phyloP scores from a whole-genome alignment of 2,329 filamentous ascomycete species.

The Drechslerella stenobrocha region DNA sequence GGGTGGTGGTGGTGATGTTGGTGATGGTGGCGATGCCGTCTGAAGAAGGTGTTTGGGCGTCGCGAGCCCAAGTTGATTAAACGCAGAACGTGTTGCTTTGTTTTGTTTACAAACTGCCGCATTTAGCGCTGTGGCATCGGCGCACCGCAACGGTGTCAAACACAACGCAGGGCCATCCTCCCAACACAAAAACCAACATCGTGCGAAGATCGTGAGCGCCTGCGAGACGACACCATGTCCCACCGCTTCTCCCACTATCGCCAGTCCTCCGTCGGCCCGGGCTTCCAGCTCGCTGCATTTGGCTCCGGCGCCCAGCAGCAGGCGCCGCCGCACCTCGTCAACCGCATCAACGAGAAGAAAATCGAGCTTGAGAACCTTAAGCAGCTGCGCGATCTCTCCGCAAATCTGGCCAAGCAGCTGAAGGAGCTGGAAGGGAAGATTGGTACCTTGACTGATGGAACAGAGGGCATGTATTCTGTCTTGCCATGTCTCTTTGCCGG shows the following conservation, averaged over 20 bases:
- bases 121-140: neutral
- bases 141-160: slow-evolving; percentile 28
- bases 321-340: slow-evolving; percentile 58
- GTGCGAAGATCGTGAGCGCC: slow-evolving; percentile 4
- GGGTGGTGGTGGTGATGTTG: too few relatives aligned
- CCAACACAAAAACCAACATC: slow-evolving; percentile 5
- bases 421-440: slow-evolving; percentile 77
- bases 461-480: slow-evolving; percentile 75
- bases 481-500: neutral
- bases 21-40: too few relatives aligned
- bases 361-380: slow-evolving; percentile 77
- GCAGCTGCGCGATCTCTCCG: slow-evolving; percentile 76
- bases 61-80: neutral
- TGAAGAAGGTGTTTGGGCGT: neutral
- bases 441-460: slow-evolving; percentile 75
- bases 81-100: too few relatives aligned
- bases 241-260: slow-evolving; percentile 69
- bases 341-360: slow-evolving; percentile 83
- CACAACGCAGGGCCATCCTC: slow-evolving; percentile 14
- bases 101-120: slow-evolving; percentile 29
- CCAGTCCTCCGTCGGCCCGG: slow-evolving; percentile 61
- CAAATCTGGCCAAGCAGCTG: slow-evolving; percentile 78
- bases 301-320: slow-evolving; percentile 48
- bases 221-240: slow-evolving; percentile 64
- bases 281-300: slow-evolving; percentile 53